phyloP scores from a whole-genome alignment of 1,284 basidiomycete genomes.

The Mycosarcoma maydis region DNA sequence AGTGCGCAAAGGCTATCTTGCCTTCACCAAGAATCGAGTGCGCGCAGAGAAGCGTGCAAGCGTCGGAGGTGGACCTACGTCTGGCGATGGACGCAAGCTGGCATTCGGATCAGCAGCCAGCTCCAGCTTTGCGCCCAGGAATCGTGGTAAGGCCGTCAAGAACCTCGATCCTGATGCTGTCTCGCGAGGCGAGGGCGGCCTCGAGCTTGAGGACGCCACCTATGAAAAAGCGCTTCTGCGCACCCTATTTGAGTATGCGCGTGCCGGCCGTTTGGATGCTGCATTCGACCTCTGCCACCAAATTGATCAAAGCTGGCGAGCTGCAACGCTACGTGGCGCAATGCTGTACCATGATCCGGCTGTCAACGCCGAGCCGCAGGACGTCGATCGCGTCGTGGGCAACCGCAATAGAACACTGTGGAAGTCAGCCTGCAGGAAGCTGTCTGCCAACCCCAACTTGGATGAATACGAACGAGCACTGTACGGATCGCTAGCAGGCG shows the following conservation, averaged over 20 bases:
- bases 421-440: conserved; percentile 60
- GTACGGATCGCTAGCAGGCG: conserved; percentile 88
- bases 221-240: conserved; percentile 81
- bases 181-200: conserved; percentile 49
- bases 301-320: conserved; percentile 89
- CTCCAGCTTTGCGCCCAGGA: conserved; percentile 41
- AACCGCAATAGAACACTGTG: conserved; percentile 62
- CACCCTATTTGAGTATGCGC: conserved; percentile 79
- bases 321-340: conserved; percentile 83
- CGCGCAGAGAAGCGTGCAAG: conserved; percentile 57
- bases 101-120: conserved; percentile 41
- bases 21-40: conserved; percentile 63
- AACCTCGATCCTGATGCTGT: conserved; percentile 63
- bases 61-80: conserved; percentile 17
- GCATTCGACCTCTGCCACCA: conserved; percentile 84
- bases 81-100: conserved; percentile 23
- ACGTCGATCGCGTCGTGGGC: conserved; percentile 52
- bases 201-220: conserved; percentile 67
- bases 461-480: conserved; percentile 81
- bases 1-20: conserved; percentile 64
- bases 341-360: conserved; percentile 60
- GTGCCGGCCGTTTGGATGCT: conserved; percentile 82
- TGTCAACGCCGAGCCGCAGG: conserved; percentile 35
- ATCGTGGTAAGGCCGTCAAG: conserved; percentile 50
- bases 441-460: conserved; percentile 70